phyloP scores from a whole-genome alignment of 2,329 filamentous ascomycete genomes.

The Penicillium aurantiogriseum region DNA sequence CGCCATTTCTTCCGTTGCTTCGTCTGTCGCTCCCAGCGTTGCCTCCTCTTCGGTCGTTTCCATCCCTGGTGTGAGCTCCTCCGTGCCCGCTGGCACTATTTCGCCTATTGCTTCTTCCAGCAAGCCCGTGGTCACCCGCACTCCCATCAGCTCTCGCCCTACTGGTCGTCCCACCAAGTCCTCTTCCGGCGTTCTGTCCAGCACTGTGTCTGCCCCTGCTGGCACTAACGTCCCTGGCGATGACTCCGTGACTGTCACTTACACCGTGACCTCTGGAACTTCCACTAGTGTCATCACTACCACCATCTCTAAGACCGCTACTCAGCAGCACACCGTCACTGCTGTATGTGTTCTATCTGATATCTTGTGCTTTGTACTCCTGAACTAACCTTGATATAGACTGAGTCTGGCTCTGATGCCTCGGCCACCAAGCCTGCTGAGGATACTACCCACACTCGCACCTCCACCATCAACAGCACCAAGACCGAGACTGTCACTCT shows the following conservation, averaged over 20 bases:
- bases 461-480: constrained; percentile 31
- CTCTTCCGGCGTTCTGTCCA: not conserved
- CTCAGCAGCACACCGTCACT: constrained; percentile 27
- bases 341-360: constrained; percentile 21
- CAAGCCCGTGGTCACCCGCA: constrained; percentile 7
- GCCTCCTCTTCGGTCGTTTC: constrained; percentile 1
- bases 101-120: constrained; percentile 3
- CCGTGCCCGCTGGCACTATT: not conserved
- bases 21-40: constrained; percentile 2
- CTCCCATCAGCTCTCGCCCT: constrained; percentile 6
- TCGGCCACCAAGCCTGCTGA: constrained; percentile 11
- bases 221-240: constrained; percentile 23
- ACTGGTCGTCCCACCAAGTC: constrained; percentile 8
- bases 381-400: constrained; percentile 5
- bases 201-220: constrained; percentile 18
- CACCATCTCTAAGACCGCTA: constrained; percentile 37
- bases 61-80: not conserved
- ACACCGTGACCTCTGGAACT: constrained; percentile 40
- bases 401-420: constrained; percentile 7
- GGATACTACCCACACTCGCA: constrained; percentile 11
- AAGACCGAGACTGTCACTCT: constrained; percentile 33
- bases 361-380: not conserved
- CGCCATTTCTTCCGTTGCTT: constrained; percentile 11
- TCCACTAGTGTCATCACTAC: constrained; percentile 39
- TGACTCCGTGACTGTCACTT: constrained; percentile 29